These are phyloP conservation scores for Fragaria vesca DNA, from an alignment of 306 rosid species.

Conservation along the genomic window DNA sequence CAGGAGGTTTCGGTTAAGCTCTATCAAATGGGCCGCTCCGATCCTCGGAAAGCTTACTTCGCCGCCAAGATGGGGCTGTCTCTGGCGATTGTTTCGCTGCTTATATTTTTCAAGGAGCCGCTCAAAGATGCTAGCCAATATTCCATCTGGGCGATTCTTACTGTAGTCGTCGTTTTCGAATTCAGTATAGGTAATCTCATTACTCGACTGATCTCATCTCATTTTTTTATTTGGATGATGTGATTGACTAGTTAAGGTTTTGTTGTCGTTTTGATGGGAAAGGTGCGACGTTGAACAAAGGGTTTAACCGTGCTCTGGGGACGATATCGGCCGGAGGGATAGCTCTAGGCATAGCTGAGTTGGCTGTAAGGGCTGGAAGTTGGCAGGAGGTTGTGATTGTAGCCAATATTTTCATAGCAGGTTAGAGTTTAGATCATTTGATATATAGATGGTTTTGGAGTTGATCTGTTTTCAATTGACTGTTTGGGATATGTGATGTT, in stretches of 20 bases:
- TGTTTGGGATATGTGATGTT: constrained; percentile 12
- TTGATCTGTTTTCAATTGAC: neutral
- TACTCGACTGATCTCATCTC: neutral
- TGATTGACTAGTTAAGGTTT: neutral
- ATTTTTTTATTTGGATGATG: too few relatives aligned
- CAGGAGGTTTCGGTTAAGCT: constrained; percentile 19
- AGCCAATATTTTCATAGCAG: neutral
- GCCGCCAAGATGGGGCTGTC: constrained; percentile 60
- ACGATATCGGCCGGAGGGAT: neutral
- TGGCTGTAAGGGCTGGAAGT: neutral
- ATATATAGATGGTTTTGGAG: neutral
- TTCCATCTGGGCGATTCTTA: constrained; percentile 71
- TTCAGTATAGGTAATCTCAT: constrained; percentile 64
- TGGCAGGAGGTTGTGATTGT: neutral
- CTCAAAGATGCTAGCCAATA: constrained; percentile 42
- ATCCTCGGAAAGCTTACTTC: constrained; percentile 56
- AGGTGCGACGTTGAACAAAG: neutral
- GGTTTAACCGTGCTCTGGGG: neutral
- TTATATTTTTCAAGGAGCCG: constrained; percentile 51
- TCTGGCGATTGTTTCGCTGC: constrained; percentile 52
- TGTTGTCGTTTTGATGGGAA: neutral
- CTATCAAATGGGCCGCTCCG: constrained; percentile 64
- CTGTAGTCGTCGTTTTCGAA: constrained; percentile 73
- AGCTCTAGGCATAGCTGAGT: neutral
- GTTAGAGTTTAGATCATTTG: neutral